A percentile compares a stretch with the other conserved stretches of the same genome.
Evolutionary conservation across 164 flowering plant genomes (phyloP).

Genomic region (Vitis rupestris): DNA sequence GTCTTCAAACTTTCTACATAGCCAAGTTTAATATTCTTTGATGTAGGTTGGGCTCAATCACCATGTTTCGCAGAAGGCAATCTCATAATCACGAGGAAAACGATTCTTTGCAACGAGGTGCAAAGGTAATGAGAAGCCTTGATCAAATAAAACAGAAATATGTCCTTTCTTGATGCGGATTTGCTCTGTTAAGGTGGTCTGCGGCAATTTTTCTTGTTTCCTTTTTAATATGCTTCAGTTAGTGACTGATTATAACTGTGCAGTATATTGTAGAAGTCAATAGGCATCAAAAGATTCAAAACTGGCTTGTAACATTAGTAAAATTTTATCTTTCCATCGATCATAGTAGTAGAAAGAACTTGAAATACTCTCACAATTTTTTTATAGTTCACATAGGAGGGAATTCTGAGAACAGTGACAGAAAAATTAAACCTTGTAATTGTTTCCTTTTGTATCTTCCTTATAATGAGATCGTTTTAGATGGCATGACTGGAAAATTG

Average conservation of each 20-base stretch:
- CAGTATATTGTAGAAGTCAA: too few species aligned
- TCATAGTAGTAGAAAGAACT: too few species aligned
- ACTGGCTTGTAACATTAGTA: too few species aligned
- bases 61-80: constrained; percentile 37
- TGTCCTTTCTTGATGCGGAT: not conserved
- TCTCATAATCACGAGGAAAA: constrained; percentile 26
- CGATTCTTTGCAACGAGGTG: constrained; percentile 26
- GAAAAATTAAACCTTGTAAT: too few species aligned
- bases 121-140: constrained; percentile 35
- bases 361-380: too few species aligned
- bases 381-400: too few species aligned
- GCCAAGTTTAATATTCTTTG: not conserved
- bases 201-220: not conserved
- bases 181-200: not conserved
- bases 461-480: too few species aligned
- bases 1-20: too few species aligned
- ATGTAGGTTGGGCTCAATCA: constrained; percentile 3
- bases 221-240: not conserved
- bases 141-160: not conserved
- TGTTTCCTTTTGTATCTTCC: too few species aligned
- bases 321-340: not conserved
- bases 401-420: too few species aligned
- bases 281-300: too few species aligned
- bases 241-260: too few species aligned
- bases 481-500: not conserved